Conservation (phyloP, 176 grass and related monocot genomes). For the Oryza glaberrima region DNA sequence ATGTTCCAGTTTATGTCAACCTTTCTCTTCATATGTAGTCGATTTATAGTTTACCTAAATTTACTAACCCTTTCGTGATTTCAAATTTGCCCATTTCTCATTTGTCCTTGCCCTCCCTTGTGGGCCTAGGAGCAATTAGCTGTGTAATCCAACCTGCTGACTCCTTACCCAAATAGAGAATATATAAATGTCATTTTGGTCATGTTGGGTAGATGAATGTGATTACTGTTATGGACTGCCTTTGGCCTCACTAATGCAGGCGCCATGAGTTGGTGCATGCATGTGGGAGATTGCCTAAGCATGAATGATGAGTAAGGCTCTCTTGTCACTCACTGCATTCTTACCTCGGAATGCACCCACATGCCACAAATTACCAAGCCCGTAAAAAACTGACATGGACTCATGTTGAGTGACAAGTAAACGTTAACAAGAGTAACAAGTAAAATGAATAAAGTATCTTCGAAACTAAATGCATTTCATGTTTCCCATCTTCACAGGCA, state of each 20-base stretch:
- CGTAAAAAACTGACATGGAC: background rate
- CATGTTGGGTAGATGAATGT: background rate
- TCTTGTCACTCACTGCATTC: background rate
- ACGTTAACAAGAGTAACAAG: background rate
- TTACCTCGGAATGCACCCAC: background rate
- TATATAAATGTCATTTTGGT: background rate
- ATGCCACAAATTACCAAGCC: background rate
- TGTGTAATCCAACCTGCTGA: background rate
- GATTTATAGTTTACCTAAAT: background rate
- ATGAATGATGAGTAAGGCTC: background rate
- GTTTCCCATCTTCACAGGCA: constrained; percentile 48
- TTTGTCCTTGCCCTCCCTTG: background rate
- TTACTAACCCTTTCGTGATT: background rate
- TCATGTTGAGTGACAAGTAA: background rate
- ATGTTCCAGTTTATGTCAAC: background rate
- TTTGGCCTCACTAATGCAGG: background rate
- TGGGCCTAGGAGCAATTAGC: background rate
- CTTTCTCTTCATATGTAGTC: background rate
- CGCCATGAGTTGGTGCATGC: background rate
- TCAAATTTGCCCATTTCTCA: background rate
- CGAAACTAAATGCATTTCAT: background rate
- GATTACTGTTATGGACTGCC: background rate
- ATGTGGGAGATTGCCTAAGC: background rate
- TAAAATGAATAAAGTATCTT: background rate
- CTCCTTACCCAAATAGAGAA: background rate